A percentile compares a stretch with the other conserved stretches of the same genome.
Conservation (phyloP, 2,329 filamentous ascomycete genomes). For the Pseudonectria buxi region DNA sequence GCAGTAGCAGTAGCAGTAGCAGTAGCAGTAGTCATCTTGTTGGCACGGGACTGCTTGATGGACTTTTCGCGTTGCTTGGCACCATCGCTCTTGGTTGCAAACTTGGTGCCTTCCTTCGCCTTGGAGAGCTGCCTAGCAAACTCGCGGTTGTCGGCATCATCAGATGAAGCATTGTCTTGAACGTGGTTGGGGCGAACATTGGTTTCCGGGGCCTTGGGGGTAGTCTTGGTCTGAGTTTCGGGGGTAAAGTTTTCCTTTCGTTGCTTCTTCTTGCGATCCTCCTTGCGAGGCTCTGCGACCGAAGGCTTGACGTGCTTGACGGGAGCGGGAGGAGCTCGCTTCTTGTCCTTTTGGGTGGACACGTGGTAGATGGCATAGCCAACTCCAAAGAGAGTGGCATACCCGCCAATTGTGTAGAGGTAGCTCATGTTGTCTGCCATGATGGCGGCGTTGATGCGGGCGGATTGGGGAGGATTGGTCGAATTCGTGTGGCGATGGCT, state of each 20-base stretch:
- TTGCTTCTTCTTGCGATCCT: conserved; percentile 41
- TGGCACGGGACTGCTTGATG: conserved; percentile 61
- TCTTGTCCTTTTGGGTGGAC: conserved; percentile 29
- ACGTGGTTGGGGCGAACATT: conserved; percentile 22
- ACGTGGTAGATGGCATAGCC: conserved; percentile 30
- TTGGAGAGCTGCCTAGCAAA: conserved; percentile 69
- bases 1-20: no score
- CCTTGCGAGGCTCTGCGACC: conserved; percentile 30
- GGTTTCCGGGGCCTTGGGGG: conserved; percentile 20
- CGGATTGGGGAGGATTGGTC: conserved; percentile 4
- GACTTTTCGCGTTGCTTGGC: conserved; percentile 62
- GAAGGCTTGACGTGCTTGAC: conserved; percentile 24
- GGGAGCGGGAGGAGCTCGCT: conserved; percentile 20
- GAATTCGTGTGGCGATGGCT: conserved; percentile 8
- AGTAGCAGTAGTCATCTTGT: conserved; percentile 40
- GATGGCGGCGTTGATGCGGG: conserved; percentile 5
- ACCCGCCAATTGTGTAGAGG: conserved; percentile 31
- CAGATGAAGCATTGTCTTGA: conserved; percentile 41
- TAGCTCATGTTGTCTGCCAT: conserved; percentile 31
- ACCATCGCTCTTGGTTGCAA: conserved; percentile 44
- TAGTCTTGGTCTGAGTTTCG: conserved; percentile 31
- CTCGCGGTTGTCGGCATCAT: conserved; percentile 62
- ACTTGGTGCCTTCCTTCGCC: conserved; percentile 62
- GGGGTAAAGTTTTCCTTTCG: conserved; percentile 35
- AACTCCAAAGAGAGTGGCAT: conserved; percentile 30